A percentile compares a stretch with the other conserved stretches of the same genome.
Evolutionary conservation across 2,329 filamentous ascomycete genomes (phyloP).

Genomic region (Diaporthe helianthi): DNA sequence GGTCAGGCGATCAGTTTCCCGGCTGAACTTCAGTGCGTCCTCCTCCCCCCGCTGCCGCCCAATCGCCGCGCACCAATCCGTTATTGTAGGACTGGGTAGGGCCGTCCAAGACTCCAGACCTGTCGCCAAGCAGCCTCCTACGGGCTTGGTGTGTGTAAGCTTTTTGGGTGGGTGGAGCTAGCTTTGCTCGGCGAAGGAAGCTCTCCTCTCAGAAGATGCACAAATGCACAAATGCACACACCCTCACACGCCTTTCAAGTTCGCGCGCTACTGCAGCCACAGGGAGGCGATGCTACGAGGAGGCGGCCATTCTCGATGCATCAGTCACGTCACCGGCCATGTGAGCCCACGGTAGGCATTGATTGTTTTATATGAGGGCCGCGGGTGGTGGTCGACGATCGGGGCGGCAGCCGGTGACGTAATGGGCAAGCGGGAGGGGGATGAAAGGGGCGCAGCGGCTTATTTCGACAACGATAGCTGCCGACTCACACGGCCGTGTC

Average conservation of each 20-base stretch:
- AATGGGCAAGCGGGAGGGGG: not conserved
- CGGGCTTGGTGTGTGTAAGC: constrained; percentile 19
- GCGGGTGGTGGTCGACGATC: constrained; percentile 6
- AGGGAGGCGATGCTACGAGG: constrained; percentile 20
- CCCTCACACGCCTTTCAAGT: not conserved
- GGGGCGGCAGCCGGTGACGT: constrained; percentile 23
- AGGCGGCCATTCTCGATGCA: constrained; percentile 10
- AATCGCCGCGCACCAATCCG: not conserved
- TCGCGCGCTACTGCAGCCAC: constrained; percentile 25
- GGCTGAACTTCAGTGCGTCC: not conserved
- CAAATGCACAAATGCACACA: not conserved
- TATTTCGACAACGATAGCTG: not conserved
- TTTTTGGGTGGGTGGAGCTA: not conserved
- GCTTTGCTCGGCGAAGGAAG: not conserved
- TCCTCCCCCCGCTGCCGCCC: not conserved
- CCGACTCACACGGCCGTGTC: not conserved
- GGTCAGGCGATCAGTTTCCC: constrained; percentile 15
- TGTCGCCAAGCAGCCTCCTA: constrained; percentile 2
- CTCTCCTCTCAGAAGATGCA: not conserved
- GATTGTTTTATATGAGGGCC: not conserved
- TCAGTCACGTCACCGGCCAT: constrained; percentile 19
- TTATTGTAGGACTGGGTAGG: not conserved
- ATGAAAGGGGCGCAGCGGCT: constrained; percentile 2
- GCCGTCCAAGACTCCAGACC: too few relatives aligned
- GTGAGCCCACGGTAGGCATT: not conserved